These are phyloP conservation scores for Sungouiella thailandica DNA, from an alignment of 805 yeast species.

Conservation along the genomic window DNA sequence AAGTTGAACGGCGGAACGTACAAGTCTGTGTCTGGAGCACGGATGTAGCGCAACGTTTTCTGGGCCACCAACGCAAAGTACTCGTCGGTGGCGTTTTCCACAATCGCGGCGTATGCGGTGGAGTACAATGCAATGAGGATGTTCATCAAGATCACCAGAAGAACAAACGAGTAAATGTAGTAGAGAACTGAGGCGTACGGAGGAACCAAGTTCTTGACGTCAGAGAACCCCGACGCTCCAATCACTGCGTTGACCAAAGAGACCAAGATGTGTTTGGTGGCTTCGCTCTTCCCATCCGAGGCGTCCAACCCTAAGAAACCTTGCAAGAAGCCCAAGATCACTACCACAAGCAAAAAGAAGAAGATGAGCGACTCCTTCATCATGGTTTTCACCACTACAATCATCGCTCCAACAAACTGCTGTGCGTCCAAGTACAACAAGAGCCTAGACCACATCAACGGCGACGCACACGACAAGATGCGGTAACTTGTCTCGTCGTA, in stretches of 20 bases:
- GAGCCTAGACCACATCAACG: slow-evolving; percentile 80
- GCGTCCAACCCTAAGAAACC: slow-evolving; percentile 85
- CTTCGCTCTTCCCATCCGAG: slow-evolving; percentile 79
- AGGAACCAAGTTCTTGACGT: slow-evolving; percentile 68
- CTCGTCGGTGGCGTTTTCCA: slow-evolving; percentile 79
- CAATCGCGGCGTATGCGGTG: slow-evolving; percentile 76
- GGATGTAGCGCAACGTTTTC: slow-evolving; percentile 73
- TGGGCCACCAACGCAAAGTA: slow-evolving; percentile 80
- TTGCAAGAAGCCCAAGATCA: slow-evolving; percentile 77
- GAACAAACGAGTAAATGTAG: slow-evolving; percentile 71
- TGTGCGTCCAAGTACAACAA: slow-evolving; percentile 73
- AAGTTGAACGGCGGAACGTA: slow-evolving; percentile 83
- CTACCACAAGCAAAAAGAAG: slow-evolving; percentile 65
- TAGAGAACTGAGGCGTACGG: slow-evolving; percentile 82
- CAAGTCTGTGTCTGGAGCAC: slow-evolving; percentile 85
- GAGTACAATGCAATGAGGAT: slow-evolving; percentile 81
- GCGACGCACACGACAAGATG: slow-evolving; percentile 73
- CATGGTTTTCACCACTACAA: slow-evolving; percentile 79
- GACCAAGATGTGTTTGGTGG: slow-evolving; percentile 57
- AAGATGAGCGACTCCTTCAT: slow-evolving; percentile 83
- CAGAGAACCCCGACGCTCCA: slow-evolving; percentile 68
- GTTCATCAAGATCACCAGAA: slow-evolving; percentile 71
- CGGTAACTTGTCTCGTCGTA: slow-evolving; percentile 62
- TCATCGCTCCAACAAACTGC: slow-evolving; percentile 82
- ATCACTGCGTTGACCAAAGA: slow-evolving; percentile 68